These are phyloP conservation scores for Limtongia smithiae DNA, from an alignment of 805 yeast genomes.

Conservation along the genomic window DNA sequence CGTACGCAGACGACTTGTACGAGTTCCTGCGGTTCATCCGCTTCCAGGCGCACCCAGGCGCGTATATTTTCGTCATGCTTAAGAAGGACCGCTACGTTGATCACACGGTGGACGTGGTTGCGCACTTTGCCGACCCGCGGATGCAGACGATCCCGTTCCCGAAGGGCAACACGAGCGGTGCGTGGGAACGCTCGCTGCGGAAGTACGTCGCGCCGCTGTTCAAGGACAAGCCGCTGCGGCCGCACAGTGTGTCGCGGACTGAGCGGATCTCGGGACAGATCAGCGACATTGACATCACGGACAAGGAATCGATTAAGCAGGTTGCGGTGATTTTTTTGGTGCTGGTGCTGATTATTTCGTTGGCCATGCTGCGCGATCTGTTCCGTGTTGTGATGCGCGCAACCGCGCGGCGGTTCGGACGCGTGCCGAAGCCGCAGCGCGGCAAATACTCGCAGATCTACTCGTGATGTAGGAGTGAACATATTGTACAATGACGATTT, in stretches of 20 bases:
- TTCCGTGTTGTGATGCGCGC: no score
- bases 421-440: no score
- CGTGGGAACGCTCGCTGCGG: neutral
- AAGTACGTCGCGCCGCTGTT: constrained; percentile 3
- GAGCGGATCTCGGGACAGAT: neutral
- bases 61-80: constrained; percentile 14
- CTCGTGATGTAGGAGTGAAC: no score
- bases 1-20: constrained; percentile 16
- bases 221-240: constrained; percentile 2
- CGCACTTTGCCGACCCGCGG: constrained; percentile 8
- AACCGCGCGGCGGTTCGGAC: no score
- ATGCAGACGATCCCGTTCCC: constrained; percentile 3
- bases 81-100: constrained; percentile 13
- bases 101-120: constrained; percentile 15
- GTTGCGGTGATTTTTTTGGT: neutral
- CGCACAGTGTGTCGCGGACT: neutral
- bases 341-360: neutral
- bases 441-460: no score
- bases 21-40: constrained; percentile 11
- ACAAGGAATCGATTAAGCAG: neutral
- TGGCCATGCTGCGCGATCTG: neutral
- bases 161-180: neutral
- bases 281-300: neutral
- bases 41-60: constrained; percentile 14
- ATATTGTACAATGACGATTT: no score